Evolutionary conservation across 371 early-diverging fungal species (phyloP).

Genomic region (Rhizopus delemar): DNA sequence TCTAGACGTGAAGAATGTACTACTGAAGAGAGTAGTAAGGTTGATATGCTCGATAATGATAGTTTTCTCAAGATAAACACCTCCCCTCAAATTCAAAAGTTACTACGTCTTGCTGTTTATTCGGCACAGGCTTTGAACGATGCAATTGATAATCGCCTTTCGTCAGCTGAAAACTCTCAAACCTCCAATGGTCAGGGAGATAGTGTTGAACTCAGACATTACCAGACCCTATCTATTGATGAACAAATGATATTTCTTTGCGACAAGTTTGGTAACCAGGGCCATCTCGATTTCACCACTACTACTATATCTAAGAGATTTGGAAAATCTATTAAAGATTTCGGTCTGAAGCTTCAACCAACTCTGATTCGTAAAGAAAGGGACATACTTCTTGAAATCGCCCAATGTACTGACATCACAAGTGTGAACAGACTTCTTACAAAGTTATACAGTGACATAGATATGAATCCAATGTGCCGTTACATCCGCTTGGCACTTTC

Average conservation of each 20-base stretch:
- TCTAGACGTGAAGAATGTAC: slow-evolving; percentile 8
- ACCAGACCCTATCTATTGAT: slow-evolving; percentile 7
- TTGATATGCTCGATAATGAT: slow-evolving; percentile 6
- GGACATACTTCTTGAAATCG: slow-evolving; percentile 14
- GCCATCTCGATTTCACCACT: slow-evolving; percentile 17
- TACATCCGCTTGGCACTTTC: slow-evolving; percentile 15
- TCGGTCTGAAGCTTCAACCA: slow-evolving; percentile 16
- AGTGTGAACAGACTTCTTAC: slow-evolving; percentile 13
- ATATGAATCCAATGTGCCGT: slow-evolving; percentile 15
- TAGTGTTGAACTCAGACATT: slow-evolving; percentile 3
- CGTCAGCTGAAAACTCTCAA: slow-evolving; percentile 15
- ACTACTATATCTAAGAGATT: slow-evolving; percentile 15
- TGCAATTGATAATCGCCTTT: slow-evolving; percentile 14
- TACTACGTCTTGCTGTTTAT: slow-evolving; percentile 10
- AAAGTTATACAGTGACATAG: slow-evolving; percentile 7
- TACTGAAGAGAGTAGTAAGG: slow-evolving; percentile 12
- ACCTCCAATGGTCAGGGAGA: slow-evolving; percentile 1
- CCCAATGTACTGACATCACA: slow-evolving; percentile 12
- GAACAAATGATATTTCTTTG: slow-evolving; percentile 11
- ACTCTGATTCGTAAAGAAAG: slow-evolving; percentile 15
- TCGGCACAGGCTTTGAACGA: slow-evolving; percentile 10
- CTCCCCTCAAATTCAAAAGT: slow-evolving; percentile 13
- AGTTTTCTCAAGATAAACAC: slow-evolving; percentile 10
- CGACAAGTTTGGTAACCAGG: slow-evolving; percentile 16
- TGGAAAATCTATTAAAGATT: slow-evolving; percentile 11